phyloP scores from a whole-genome alignment of 345 rosid genomes.

The Euphorbia lathyris region DNA sequence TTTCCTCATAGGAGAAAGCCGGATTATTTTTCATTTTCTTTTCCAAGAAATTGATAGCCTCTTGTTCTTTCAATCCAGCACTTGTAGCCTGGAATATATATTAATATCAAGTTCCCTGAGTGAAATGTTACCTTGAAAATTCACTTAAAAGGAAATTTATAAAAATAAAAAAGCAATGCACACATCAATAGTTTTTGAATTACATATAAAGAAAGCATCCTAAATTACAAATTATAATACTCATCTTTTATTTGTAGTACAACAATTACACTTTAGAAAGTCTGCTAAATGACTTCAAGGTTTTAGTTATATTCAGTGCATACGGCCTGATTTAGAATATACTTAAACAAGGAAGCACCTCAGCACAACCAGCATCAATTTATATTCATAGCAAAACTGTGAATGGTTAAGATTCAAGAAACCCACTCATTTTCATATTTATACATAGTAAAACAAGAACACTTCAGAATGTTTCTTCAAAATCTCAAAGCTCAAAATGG shows the following conservation, averaged over 20 bases:
- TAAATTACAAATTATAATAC: slow-evolving; percentile 1
- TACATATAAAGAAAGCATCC: background rate
- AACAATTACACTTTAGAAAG: background rate
- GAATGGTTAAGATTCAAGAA: too few relatives aligned
- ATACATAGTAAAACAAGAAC: too few relatives aligned
- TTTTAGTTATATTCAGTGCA: too few relatives aligned
- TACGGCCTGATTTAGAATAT: too few relatives aligned
- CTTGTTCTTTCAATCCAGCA: slow-evolving; percentile 97
- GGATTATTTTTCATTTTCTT: slow-evolving; percentile 99
- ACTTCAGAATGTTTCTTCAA: background rate
- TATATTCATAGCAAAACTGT: too few relatives aligned
- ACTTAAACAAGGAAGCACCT: too few relatives aligned
- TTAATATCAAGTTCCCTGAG: background rate
- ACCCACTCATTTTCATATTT: too few relatives aligned
- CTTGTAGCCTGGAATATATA: slow-evolving; percentile 76
- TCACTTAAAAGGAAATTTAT: background rate
- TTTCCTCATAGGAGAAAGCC: slow-evolving; percentile 75
- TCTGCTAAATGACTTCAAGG: too few relatives aligned
- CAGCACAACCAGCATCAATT: too few relatives aligned
- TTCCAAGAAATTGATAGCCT: slow-evolving; percentile 97
- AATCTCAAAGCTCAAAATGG: background rate
- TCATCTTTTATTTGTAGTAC: background rate
- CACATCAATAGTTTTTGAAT: background rate
- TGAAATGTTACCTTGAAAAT: background rate
- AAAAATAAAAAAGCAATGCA: background rate